Conservation (phyloP, 805 yeast species). For the Saccharomyces paradoxus region DNA sequence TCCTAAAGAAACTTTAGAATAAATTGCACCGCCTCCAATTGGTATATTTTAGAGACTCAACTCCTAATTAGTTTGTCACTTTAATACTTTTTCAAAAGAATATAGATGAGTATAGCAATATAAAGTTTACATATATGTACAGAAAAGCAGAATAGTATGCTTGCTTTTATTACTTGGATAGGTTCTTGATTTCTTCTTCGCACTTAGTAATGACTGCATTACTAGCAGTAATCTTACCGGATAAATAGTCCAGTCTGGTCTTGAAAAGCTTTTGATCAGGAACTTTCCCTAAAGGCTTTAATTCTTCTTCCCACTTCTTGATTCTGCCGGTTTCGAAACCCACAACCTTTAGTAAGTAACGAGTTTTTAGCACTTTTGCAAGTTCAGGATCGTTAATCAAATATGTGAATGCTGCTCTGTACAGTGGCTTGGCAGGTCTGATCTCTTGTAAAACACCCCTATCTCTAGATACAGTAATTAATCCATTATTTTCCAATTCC, state of each 20-base stretch:
- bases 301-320: constrained; percentile 59
- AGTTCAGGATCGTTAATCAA: constrained; percentile 51
- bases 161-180: constrained; percentile 16
- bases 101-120: neutral
- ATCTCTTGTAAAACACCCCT: constrained; percentile 66
- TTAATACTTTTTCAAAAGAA: neutral
- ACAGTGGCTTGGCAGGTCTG: constrained; percentile 78
- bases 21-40: neutral
- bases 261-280: constrained; percentile 47
- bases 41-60: too few relatives aligned
- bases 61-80: neutral
- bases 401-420: constrained; percentile 65
- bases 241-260: constrained; percentile 56
- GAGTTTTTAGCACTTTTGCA: constrained; percentile 54
- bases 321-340: constrained; percentile 56
- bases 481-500: constrained; percentile 70
- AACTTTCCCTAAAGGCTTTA: constrained; percentile 47
- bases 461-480: constrained; percentile 62
- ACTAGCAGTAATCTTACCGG: constrained; percentile 55
- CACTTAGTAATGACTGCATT: constrained; percentile 42
- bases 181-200: constrained; percentile 37
- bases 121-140: neutral
- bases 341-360: constrained; percentile 47
- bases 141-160: neutral
- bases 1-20: too few relatives aligned